Base-by-base conservation (phyloP, 768 basidiomycete genomes). In the Gelatoporia subvermispora region DNA sequence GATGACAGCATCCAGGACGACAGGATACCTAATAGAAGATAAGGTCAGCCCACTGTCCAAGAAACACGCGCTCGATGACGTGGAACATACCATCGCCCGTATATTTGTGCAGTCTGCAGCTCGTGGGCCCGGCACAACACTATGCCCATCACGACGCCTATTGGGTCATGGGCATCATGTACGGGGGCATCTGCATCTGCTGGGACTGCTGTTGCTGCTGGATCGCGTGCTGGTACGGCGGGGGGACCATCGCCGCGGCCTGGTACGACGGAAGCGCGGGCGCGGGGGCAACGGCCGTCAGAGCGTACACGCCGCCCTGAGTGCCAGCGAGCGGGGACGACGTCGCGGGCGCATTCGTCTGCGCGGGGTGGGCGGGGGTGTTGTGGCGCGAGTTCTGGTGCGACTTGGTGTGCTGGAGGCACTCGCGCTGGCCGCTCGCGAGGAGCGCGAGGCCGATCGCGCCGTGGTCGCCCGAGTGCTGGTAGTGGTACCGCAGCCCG, bases 381-480 rank as follows among this genome's bases (percentile, higher is more conserved):
- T 50, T 49, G 48, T 58, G 58, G 38, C 60, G 43, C 28, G 60
- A 60, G 28, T 13, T 31, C 28, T 31, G 28, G 50, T 57, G 56
- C 17, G 47, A 38, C 50, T 60, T 57, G 41, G 57, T 56, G 57
- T 63, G 58, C 55, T 61, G 60, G 21, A 81, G 51, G 53, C 77
- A 79, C 49, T 78, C 77, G 59, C 81, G 87, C 55, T 82, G 72
- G 3, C 88, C 88, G 45, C 78, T 79, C 3, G 90, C 89, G 38
- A 97, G 76, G 58, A 96, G 70, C 38, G 84, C 81, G 0, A 97
- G 73, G 4, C 96, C 96, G 36, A 91, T 76, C 5, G 88, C 85
- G 3, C 95, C 95, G 66, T 98, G 96, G 37, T 93, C 92, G 10
- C 94, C 95, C 18, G 88, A 88, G 68, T 98, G 95, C 66, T 93